Percentiles rank a stretch among this genome's conserved stretches.
phyloP scores from a whole-genome alignment of 345 rosid species.

The Barbarea vulgaris region DNA sequence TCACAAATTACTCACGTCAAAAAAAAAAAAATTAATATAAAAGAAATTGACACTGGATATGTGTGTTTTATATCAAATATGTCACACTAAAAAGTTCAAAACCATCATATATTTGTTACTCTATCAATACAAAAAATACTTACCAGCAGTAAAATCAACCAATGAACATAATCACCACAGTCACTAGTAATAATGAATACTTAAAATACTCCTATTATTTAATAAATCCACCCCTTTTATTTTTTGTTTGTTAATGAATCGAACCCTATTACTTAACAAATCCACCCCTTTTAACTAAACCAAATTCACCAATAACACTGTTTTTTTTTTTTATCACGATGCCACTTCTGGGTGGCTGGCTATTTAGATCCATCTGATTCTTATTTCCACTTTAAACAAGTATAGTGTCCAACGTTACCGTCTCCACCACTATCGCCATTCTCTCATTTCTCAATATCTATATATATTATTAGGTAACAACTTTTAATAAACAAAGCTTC shows the following conservation, averaged over 20 bases:
- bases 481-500: slow-evolving; percentile 17
- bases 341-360: slow-evolving; percentile 22
- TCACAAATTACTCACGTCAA: background rate
- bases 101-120: background rate
- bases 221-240: background rate
- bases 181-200: background rate
- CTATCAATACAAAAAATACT: background rate
- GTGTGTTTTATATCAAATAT: background rate
- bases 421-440: slow-evolving; percentile 39
- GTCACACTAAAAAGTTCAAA: background rate
- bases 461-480: slow-evolving; percentile 28
- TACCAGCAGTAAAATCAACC: background rate
- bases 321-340: slow-evolving; percentile 18
- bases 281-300: background rate
- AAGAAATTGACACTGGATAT: background rate
- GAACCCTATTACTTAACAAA: background rate
- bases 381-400: slow-evolving; percentile 36
- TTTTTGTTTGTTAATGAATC: background rate
- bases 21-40: too few species aligned
- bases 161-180: background rate
- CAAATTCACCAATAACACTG: background rate
- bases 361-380: slow-evolving; percentile 18
- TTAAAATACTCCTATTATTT: background rate
- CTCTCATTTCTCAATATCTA: slow-evolving; percentile 12
- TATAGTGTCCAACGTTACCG: slow-evolving; percentile 44